phyloP scores from a whole-genome alignment of 768 basidiomycete genomes.

The Trametes punicea region DNA sequence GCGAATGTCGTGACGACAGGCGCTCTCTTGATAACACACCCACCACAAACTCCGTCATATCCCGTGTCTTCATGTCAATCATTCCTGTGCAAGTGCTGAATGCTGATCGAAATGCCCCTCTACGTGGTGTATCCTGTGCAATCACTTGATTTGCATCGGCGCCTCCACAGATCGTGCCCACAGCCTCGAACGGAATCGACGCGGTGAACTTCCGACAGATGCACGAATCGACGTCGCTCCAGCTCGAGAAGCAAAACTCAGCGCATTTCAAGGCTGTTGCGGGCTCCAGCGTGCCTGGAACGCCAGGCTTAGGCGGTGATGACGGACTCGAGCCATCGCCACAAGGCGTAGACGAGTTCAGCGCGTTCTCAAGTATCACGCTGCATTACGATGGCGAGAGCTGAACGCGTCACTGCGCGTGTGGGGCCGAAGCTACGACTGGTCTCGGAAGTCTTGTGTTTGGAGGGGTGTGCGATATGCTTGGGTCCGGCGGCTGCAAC shows the following conservation, averaged over 20 bases:
- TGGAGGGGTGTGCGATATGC: not conserved
- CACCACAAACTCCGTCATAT: slow-evolving; percentile 15
- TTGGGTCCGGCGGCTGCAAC: not conserved
- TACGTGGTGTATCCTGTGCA: not conserved
- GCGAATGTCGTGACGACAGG: slow-evolving; percentile 5
- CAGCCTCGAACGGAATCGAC: slow-evolving; percentile 73
- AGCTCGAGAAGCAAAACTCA: slow-evolving; percentile 56
- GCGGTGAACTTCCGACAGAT: slow-evolving; percentile 87
- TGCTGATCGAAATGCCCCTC: slow-evolving; percentile 25
- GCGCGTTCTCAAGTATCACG: slow-evolving; percentile 88
- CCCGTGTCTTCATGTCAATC: slow-evolving; percentile 15
- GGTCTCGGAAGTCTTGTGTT: slow-evolving; percentile 1
- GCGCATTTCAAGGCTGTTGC: slow-evolving; percentile 33
- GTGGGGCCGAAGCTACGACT: not conserved
- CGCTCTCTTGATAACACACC: not conserved
- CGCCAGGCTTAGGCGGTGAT: slow-evolving; percentile 38
- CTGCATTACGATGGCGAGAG: slow-evolving; percentile 76
- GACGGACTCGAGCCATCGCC: slow-evolving; percentile 42
- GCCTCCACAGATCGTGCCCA: slow-evolving; percentile 68
- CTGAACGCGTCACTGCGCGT: slow-evolving; percentile 12
- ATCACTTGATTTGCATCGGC: not conserved
- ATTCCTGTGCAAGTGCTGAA: not conserved
- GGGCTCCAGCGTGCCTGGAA: slow-evolving; percentile 34
- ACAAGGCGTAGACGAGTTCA: slow-evolving; percentile 69
- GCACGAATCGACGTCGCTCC: slow-evolving; percentile 88